phyloP scores from a whole-genome alignment of 2,329 filamentous ascomycete genomes.

The Trichophyton simii region DNA sequence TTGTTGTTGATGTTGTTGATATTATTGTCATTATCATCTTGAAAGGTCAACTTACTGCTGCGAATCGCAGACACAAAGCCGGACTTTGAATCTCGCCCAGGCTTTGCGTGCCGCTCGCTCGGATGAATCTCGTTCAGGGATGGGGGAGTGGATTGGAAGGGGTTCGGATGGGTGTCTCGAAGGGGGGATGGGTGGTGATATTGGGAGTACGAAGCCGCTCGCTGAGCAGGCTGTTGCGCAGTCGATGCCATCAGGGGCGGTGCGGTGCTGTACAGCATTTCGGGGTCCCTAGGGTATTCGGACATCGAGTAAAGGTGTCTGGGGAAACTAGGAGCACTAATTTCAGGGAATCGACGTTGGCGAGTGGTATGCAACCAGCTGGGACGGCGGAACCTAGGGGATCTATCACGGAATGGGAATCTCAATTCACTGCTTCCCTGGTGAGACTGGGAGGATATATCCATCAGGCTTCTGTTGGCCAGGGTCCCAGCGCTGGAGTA shows the following conservation, averaged over 20 bases:
- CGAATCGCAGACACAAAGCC: constrained; percentile 5
- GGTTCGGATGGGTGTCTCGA: constrained; percentile 11
- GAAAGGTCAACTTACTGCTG: constrained; percentile 14
- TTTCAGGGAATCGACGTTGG: neutral
- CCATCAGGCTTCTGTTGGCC: constrained; percentile 5
- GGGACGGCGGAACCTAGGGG: neutral
- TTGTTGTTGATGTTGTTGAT: neutral
- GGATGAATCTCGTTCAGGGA: constrained; percentile 4
- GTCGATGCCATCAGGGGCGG: constrained; percentile 12
- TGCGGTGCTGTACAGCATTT: neutral
- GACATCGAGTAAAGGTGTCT: constrained; percentile 1
- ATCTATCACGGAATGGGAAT: neutral
- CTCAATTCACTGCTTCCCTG: neutral
- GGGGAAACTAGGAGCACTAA: neutral
- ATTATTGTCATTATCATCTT: neutral
- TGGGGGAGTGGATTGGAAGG: constrained; percentile 13
- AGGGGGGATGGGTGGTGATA: constrained; percentile 14
- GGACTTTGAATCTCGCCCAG: neutral
- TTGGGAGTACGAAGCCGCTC: constrained; percentile 1
- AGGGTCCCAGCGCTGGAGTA: constrained; percentile 17
- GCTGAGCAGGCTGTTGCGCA: constrained; percentile 7
- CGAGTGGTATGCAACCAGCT: neutral
- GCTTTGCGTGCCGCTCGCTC: constrained; percentile 1
- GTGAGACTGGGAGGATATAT: neutral
- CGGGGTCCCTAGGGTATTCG: neutral